phyloP scores from a whole-genome alignment of 1,284 basidiomycete genomes.

The Meripilus lineatus region DNA sequence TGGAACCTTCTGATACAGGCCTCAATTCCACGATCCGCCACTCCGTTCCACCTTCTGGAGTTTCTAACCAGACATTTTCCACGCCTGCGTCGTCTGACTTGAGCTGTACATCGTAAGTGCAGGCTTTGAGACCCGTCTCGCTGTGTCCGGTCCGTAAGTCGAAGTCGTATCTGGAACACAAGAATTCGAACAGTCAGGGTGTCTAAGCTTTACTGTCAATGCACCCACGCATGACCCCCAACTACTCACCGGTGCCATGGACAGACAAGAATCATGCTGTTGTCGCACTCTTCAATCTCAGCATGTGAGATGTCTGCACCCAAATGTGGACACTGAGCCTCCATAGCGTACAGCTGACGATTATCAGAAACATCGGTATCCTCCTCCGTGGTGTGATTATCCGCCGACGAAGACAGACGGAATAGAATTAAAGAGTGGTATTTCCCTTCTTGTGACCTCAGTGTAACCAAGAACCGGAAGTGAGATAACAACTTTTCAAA shows the following conservation, averaged over 20 bases:
- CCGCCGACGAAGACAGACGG: conserved; percentile 42
- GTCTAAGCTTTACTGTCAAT: background rate
- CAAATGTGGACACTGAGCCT: conserved; percentile 80
- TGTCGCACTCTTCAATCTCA: conserved; percentile 69
- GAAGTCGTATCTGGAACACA: conserved; percentile 62
- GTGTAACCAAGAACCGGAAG: conserved; percentile 62
- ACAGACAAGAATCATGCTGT: conserved; percentile 61
- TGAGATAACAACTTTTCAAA: conserved; percentile 41
- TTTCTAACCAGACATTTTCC: conserved; percentile 61
- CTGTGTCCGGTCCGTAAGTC: conserved; percentile 67
- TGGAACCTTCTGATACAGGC: conserved; percentile 76
- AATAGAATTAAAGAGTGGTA: conserved; percentile 75
- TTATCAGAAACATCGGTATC: conserved; percentile 10
- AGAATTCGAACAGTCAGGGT: background rate
- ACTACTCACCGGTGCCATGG: conserved; percentile 74
- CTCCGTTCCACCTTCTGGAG: conserved; percentile 47
- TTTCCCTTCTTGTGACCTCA: conserved; percentile 55
- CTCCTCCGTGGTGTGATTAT: conserved; percentile 14
- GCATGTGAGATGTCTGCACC: conserved; percentile 82
- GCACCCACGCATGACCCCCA: background rate
- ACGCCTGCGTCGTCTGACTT: conserved; percentile 34
- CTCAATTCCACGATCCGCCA: conserved; percentile 76
- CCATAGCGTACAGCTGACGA: conserved; percentile 76
- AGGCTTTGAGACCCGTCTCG: conserved; percentile 74
- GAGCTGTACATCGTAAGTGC: conserved; percentile 69